Evolutionary conservation across 305 asterid genomes (phyloP), one percentile per base, ranked within the genome.

Genomic region (Nicotiana rustica): DNA sequence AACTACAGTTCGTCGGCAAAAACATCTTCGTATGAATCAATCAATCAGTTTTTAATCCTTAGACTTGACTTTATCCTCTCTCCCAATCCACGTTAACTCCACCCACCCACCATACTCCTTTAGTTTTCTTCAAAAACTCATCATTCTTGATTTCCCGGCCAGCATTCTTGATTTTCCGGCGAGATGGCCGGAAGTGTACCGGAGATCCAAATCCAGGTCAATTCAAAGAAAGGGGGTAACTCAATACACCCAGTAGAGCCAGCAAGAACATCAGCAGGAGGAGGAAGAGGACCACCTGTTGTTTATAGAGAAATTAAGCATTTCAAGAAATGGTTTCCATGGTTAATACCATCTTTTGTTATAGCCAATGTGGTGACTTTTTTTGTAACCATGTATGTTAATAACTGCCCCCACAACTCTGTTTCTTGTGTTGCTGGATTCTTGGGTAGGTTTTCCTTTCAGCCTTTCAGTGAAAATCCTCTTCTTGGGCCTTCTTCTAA

Each of bases 401-500:
- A 94, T 81, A 84, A 94, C 80, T 94, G 98, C 61, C 95, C 94
- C 57, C 83, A 92, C 73, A 91, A 92, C 79, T 91, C 96, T 1
- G 79, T 88, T 73, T 87, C 93, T 64, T 94, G 97, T 77, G 55
- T 86, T 35, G 95, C 90, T 80, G 85, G 89, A 5, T 90, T 90
- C 66, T 59, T 94, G 80, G 97, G 98, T 19, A 87, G 98, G 87
- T 86, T 94, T 47, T 90, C 97, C 0, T 94, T 94, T 89, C 97
- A 94, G 92, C 97, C 98, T 2, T 89, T 94, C 75, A 91, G 89
- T 81, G 98, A 94, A 77, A 93, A 93, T 80, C 98, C 96, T 69
- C 94, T 94, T 66, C 97, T 94, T 55, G 98, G 98, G 7, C 97
- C 98, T 84, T 93, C 97, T 79, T 91, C 98, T 78, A 44, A 89